phyloP scores from a whole-genome alignment of 495 filamentous ascomycete species.

The Cenococcum geophilum region DNA sequence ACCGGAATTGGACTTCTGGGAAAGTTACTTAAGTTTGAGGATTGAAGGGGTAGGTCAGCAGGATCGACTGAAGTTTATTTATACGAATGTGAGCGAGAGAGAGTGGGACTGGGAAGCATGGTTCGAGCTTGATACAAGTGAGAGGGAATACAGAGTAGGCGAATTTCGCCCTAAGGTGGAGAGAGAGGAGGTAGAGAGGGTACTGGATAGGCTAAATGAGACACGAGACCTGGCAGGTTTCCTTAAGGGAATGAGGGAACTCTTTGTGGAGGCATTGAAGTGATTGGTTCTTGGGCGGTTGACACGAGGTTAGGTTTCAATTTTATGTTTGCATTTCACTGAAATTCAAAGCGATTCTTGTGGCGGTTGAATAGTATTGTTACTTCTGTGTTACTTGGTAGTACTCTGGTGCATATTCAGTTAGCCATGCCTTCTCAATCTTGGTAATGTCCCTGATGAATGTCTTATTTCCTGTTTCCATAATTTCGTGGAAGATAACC shows the following conservation, averaged over 20 bases:
- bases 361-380: neutral
- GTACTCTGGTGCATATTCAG: conserved; percentile 83
- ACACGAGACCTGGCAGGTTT: conserved; percentile 72
- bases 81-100: conserved; percentile 77
- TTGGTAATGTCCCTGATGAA: conserved; percentile 88
- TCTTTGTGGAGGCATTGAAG: conserved; percentile 63
- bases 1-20: conserved; percentile 93
- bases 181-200: conserved; percentile 60
- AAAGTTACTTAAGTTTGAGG: conserved; percentile 75
- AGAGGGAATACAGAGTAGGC: conserved; percentile 75
- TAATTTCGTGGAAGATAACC: conserved; percentile 93
- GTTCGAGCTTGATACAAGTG: conserved; percentile 82
- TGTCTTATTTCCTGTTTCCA: conserved; percentile 84
- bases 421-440: conserved; percentile 83
- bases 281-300: conserved; percentile 20
- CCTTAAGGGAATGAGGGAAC: conserved; percentile 84
- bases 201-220: conserved; percentile 74
- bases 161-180: conserved; percentile 72
- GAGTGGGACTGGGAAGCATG: conserved; percentile 86
- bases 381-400: conserved; percentile 48
- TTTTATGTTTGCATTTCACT: neutral
- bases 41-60: conserved; percentile 84
- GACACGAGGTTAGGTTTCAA: neutral
- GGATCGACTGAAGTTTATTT: conserved; percentile 86
- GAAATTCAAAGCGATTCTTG: neutral